Evolutionary conservation across 495 filamentous ascomycete species (phyloP), one percentile per base, ranked within the genome.

Genomic region (Penicillium daleae): DNA sequence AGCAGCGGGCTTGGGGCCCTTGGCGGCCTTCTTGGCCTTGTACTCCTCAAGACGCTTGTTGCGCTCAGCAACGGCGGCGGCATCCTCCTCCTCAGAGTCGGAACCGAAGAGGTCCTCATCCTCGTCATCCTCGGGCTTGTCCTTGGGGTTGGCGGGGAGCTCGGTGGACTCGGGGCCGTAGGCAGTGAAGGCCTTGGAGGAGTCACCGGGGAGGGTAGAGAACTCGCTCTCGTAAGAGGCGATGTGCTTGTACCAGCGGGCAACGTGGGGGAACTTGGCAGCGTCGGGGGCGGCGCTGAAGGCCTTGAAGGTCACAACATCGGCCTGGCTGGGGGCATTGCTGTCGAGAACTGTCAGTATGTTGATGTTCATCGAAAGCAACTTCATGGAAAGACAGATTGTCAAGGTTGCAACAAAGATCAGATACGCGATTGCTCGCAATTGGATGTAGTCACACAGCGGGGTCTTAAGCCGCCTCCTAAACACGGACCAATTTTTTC

Each of bases 181-280:
- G 70, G 88, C 84, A 64, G 92, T 94, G 84, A 89, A 90, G 64
- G 86, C 83, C 82, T 91, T 90, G 72, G 91, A 91, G 67, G 93
- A 85, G 77, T 99, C 96, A 79, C 95, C 95, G 53, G 92, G 85
- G 35, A 99, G 90, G 62, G 89, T 89, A 66, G 89, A 80, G 85
- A 98, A 98, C 74, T 97, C 95, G 60, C 89, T 83, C 83, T 91
- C 87, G 82, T 90, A 97, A 63, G 90, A 88, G 67, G 89, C 86
- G 74, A 97, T 96, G 87, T 99, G 93, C 85, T 96, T 97, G 86
- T 97, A 97, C 95, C 95, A 99, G 80, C 95, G 90, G 61, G 91
- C 91, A 69, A 89, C 93, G 80, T 97, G 85, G 69, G 96, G 93
- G 86, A 90, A 98, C 83, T 95, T 97, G 68, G 79, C 85, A 68